phyloP scores from a whole-genome alignment of 176 grass and related monocot species.

The Pontederia paniculata region DNA sequence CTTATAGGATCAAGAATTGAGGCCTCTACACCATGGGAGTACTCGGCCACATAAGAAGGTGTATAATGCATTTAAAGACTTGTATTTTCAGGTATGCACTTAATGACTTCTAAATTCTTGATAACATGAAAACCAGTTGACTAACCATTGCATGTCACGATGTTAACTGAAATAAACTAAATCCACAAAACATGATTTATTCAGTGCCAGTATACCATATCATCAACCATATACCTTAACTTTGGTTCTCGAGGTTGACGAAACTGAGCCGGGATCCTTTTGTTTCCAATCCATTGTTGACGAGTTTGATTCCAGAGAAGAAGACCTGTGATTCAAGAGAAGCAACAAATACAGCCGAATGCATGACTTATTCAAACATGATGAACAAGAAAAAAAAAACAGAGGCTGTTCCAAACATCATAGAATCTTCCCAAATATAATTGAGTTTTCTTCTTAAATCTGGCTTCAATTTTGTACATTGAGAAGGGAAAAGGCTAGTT shows the following conservation, averaged over 20 bases:
- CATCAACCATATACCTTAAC: conserved; percentile 48
- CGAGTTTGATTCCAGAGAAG: conserved; percentile 79
- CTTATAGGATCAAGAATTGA: too few species aligned
- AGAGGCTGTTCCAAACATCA: too few species aligned
- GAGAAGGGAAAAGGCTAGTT: too few species aligned
- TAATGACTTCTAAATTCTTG: too few species aligned
- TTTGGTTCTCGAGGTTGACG: conserved; percentile 39
- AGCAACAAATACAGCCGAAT: not conserved
- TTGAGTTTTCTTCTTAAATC: too few species aligned
- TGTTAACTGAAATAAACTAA: not conserved
- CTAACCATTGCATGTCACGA: not conserved
- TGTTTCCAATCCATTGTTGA: conserved; percentile 69
- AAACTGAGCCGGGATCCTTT: conserved; percentile 26
- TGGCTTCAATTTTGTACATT: too few species aligned
- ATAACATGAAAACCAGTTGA: too few species aligned
- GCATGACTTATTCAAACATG: not conserved
- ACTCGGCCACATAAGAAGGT: too few species aligned
- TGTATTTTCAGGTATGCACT: too few species aligned
- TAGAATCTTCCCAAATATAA: too few species aligned
- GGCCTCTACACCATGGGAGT: too few species aligned
- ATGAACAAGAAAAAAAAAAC: not conserved
- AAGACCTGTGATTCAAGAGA: conserved; percentile 40
- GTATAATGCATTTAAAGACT: too few species aligned
- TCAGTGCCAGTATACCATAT: conserved; percentile 6
- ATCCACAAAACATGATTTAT: not conserved